Base-by-base conservation (phyloP, 2,329 filamentous ascomycete genomes). In the Orbilia javanica region DNA sequence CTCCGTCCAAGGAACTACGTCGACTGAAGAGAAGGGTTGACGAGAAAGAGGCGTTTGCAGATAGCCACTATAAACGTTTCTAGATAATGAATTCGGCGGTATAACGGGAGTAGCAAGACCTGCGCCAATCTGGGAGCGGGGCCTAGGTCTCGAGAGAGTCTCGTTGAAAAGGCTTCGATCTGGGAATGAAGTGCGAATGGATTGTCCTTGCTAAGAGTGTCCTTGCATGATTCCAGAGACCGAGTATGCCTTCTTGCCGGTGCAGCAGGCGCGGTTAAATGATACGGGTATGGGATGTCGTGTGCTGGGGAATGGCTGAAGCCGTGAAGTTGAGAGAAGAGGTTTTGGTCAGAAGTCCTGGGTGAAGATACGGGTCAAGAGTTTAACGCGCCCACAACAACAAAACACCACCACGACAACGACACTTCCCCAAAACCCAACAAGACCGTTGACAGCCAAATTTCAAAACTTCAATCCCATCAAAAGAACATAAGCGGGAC, bases 361-460 rank as follows among this genome's bases (percentile, higher is more conserved):
- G 46, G 65, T 34, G 34, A 42, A 46, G 36, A 36, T 27, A 25
- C 27, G n/a, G 8, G 25, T 44, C 13, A 25, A 50, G 55, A 29
- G 57, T 46, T 55, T 57, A 53, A 72, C 68, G 68, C 68, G 68
- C 68, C 57, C 57, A 31, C 36, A 57, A 72, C 68, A 72, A 64
- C 68, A 72, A 65, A 72, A 72, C 57, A 72, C 57, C 57, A 65
- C 57, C 29, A 52, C 68, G 55, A 39, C 57, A 72, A 72, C 55
- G 46, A 39, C 44, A 27, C n/a, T 25, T 25, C 18, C 34, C 31
- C 31, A 60, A 60, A 60, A 25, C 34, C 55, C 55, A 57, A 57
- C 55, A 60, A 42, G 4, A 60, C 25, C n/a, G n/a, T 31, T 18
- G n/a, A 57, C 18, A 36, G 3, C 52, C 36, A 44, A 44, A 55